Evolutionary conservation across 768 basidiomycete species (phyloP), one percentile per base, ranked within the genome.

Genomic region (Boletus vermiculosoides): DNA sequence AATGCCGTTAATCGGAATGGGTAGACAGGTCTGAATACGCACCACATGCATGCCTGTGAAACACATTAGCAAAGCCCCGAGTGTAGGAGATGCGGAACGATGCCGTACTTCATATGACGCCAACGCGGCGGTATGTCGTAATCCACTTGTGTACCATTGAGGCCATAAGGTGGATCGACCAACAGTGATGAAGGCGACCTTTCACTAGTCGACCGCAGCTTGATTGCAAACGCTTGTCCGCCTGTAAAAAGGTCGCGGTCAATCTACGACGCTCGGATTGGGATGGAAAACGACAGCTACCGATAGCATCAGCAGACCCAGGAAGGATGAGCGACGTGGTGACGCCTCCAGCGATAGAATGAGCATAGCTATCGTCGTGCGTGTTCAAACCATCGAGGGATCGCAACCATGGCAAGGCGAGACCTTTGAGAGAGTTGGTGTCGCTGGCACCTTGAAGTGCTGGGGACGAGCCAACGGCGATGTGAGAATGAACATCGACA

Each of bases 151-250:
- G 77, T 61, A 37, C 71, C 71, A 50, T 82, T 74, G 52, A 86
- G 70, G 33, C 78, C 73, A 58, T 79, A 83, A 0, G 92, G 90
- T 0, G 89, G 85, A 50, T 94, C 92, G 16, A 94, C 75, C 4
- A 90, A 76, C 75, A 86, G 81, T 0, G 86, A 82, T 16, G 80
- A 81, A 0, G 86, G 79, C 0, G 87, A 86, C n/a, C 84, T 79
- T 65, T 89, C 89, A 0, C 73, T 62, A 0, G 90, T 92, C n/a
- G 78, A 76, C 25, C 92, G 79, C 4, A 88, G 68, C 67, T 93
- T 93, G 66, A 92, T 88, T 4, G 84, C 75, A 66, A 89, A 91
- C 0, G 88, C 87, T 63, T 90, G 89, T 20, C 90, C 90, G 44
- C 88, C 88, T 86, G 46, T 34, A 41, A 37, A 36, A 8, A 23